Base-by-base conservation (phyloP, 2,329 filamentous ascomycete species). In the Cordyceps sp. region DNA sequence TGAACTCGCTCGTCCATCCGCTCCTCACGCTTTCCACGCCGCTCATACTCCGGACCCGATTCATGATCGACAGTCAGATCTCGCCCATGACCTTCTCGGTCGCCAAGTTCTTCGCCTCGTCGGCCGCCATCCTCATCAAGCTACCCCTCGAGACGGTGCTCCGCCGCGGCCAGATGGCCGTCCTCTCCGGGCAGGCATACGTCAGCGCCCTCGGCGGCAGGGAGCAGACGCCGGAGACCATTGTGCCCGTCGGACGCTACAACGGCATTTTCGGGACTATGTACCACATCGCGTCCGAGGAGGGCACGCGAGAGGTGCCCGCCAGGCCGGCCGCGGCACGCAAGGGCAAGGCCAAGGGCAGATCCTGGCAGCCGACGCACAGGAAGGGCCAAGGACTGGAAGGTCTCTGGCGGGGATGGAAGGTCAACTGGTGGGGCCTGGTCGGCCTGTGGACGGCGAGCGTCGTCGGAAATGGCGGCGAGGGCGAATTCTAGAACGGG, bases 91-190 rank as follows among this genome's bases (percentile, higher is more conserved):
- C 80, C 12, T 96, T 92, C 62, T 83, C 78, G 15, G 50, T 93
- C 29, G 73, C 75, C 46, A 82, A 82, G 33, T 93, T 96, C 55
- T 64, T 82, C 42, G 74, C 82, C 12, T 85, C 82, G 3, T 75
- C 77, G 1, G 65, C 74, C 3, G 86, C 93, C 30, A 69, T 96
- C 21, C 80, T 90, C 45, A 55, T 93, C 42, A 86, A 88, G 47
- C 71, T 96, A 10, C 90, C 90, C 0, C 63, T 96, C 5, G 90
- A 98, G 56, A 96, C 88, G 1, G 80, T 93, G 13, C 67, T 96
- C 7, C 77, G 90, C 30, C 73, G 90, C 37, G 88, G 83, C 5
- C 90, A 98, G 54, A 78, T 90, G 36, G 65, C 76, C 2, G 73
- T 84, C 1, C 64, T 83, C 29, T 65, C 66, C 13, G 64, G 64